Base-by-base conservation (phyloP, 2,329 filamentous ascomycete genomes). In the Gnomoniopsis sp. region DNA sequence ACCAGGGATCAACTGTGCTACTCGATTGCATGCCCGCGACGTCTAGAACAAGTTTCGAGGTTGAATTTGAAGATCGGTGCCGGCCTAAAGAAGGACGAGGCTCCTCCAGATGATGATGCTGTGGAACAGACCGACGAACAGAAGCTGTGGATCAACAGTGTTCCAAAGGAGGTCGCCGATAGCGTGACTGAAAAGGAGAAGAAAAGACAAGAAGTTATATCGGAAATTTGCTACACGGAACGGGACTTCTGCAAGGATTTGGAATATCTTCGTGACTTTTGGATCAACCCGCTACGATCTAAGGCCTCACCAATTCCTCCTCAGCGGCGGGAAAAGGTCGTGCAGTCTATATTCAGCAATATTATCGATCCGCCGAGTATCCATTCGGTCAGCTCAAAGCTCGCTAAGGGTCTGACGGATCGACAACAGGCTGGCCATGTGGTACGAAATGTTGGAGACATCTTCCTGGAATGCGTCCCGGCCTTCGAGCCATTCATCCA, bases 81-180 rank as follows among this genome's bases (percentile, higher is more conserved):
- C 33, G 93, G 93, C 60, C 79, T 99, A 66, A 91, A 90, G 72
- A 83, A 83, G 65, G 80, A 84, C 52, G 80, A 82, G 49, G 76
- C 79, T 15, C 77, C 77, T 41, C 71, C 82, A 79, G 70, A 95
- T 69, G 93, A 96, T 68, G 92, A 96, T 66, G 91, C 95, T 63
- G 79, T 73, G 46, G 89, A 93, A 59, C 88, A 95, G 68, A 91
- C 89, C 34, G 92, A 97, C 69, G 93, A 98, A 72, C 95, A 54
- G 77, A 98, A 98, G 74, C 83, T 99, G 41, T 99, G 95, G 95
- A 99, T 99, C 74, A 98, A 98, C 72, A 96, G 93, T 15, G 95
- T 99, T 38, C 91, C 93, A 1, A 95, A 96, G 72, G 95, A 98
- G 72, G 81, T 99, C 58, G 92, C 93, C 0, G 93, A 98, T 66